phyloP scores from a whole-genome alignment of 1,284 basidiomycete species.

The Spongispora temasekensis region DNA sequence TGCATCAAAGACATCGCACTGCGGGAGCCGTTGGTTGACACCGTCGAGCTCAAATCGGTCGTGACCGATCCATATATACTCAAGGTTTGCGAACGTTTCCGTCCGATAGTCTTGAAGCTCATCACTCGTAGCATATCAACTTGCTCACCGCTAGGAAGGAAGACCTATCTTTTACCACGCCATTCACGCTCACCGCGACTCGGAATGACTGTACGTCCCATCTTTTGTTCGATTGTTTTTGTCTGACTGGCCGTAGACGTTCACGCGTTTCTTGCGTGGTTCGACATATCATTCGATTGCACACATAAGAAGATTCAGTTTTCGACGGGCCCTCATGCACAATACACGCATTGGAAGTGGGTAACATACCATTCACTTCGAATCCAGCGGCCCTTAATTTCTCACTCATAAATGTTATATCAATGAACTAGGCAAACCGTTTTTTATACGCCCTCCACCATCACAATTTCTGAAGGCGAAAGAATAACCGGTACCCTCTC shows the following conservation, averaged over 20 bases:
- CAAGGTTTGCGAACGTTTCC: conserved; percentile 52
- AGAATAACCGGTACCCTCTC: conserved; percentile 68
- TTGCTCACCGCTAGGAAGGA: conserved; percentile 93
- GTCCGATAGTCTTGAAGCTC: conserved; percentile 5
- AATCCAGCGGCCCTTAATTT: neutral
- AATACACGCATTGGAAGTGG: conserved; percentile 97
- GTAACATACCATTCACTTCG: conserved; percentile 32
- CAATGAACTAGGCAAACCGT: conserved; percentile 75
- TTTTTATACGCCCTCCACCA: conserved; percentile 88
- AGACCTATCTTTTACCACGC: conserved; percentile 84
- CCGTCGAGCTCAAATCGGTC: conserved; percentile 92
- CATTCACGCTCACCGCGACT: conserved; percentile 83
- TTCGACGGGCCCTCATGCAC: conserved; percentile 93
- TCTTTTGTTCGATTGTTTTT: conserved; percentile 2
- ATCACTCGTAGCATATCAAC: conserved; percentile 72
- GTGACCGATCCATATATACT: conserved; percentile 88
- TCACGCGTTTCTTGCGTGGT: conserved; percentile 99
- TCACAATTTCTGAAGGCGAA: conserved; percentile 69
- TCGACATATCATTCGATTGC: conserved; percentile 95
- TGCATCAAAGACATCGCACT: conserved; percentile 99
- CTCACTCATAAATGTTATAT: neutral
- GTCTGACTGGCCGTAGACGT: conserved; percentile 58
- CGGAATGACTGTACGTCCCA: conserved; percentile 85
- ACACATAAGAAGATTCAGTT: conserved; percentile 97
- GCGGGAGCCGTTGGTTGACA: conserved; percentile 96